A percentile compares a stretch with the other conserved stretches of the same genome.
Evolutionary conservation across 1,139 yeast genomes (phyloP).

Genomic region (Saccharomyces hybrid): DNA sequence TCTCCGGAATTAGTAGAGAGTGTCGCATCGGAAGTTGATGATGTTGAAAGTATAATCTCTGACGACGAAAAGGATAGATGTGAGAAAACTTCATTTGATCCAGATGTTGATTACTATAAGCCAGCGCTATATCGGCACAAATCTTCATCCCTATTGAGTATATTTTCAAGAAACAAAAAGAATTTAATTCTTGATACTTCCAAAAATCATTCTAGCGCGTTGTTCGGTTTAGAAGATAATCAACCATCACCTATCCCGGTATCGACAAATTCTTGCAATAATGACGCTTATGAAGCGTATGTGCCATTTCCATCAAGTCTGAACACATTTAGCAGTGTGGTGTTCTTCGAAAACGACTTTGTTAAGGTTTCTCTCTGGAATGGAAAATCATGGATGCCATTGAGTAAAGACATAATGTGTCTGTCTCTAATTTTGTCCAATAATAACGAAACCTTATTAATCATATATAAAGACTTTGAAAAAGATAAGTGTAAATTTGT

Average conservation of each 20-base stretch:
- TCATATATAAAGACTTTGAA: constrained; percentile 60
- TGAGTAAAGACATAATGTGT: constrained; percentile 6
- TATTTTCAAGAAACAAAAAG: constrained; percentile 18
- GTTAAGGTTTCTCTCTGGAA: constrained; percentile 23
- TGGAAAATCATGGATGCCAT: constrained; percentile 17
- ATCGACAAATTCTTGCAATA: background rate
- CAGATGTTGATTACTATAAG: constrained; percentile 18
- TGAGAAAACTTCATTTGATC: constrained; percentile 9
- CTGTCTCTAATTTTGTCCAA: constrained; percentile 63
- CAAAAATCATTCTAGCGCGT: constrained; percentile 6
- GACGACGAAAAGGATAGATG: constrained; percentile 5
- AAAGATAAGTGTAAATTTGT: constrained; percentile 12
- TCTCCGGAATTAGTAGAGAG: constrained; percentile 6
- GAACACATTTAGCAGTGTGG: constrained; percentile 7
- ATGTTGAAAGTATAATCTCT: constrained; percentile 22
- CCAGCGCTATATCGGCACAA: constrained; percentile 16
- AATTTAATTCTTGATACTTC: constrained; percentile 8
- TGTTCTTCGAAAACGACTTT: constrained; percentile 12
- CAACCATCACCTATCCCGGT: constrained; percentile 5
- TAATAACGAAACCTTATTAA: constrained; percentile 79
- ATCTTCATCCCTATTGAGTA: constrained; percentile 22
- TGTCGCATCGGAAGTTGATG: constrained; percentile 11
- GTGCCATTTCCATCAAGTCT: constrained; percentile 10
- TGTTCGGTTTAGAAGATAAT: constrained; percentile 3
- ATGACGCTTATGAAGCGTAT: constrained; percentile 1